Conservation (phyloP, 768 basidiomycete species). For the Trametes villosa region DNA sequence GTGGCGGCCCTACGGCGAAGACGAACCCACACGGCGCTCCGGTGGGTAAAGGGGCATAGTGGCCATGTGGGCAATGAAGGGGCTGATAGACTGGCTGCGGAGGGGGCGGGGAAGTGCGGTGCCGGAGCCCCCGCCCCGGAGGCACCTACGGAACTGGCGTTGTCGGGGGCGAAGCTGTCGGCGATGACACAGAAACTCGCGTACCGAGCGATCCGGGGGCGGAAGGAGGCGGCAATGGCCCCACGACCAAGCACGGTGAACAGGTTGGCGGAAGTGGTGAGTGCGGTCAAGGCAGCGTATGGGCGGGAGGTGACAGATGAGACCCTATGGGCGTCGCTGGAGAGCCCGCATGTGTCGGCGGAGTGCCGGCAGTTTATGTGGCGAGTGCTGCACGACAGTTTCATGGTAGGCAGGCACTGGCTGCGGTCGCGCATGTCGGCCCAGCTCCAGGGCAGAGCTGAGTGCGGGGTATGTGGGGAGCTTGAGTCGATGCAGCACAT, state of each 20-base stretch:
- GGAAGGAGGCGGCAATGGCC: background rate
- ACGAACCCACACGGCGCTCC: background rate
- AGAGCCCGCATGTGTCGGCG: background rate
- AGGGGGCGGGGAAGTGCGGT: background rate
- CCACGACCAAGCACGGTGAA: background rate
- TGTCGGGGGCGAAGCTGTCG: background rate
- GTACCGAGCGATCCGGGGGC: background rate
- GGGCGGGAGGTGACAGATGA: background rate
- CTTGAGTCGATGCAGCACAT: constrained; percentile 5
- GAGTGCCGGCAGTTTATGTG: background rate
- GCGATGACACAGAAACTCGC: background rate
- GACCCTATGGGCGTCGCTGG: background rate
- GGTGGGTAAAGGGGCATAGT: background rate
- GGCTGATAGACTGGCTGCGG: background rate
- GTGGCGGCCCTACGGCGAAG: background rate
- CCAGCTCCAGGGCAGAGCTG: background rate
- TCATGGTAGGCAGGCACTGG: constrained; percentile 6
- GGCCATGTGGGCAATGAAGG: background rate
- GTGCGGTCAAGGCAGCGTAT: background rate
- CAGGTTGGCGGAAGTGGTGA: background rate
- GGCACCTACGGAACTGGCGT: background rate
- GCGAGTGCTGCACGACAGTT: constrained; percentile 4
- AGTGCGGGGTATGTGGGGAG: background rate
- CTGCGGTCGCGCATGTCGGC: background rate
- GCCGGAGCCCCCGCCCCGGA: background rate